Evolutionary conservation across 129 eudicot genomes (phyloP).

Genomic region (Pseudognaphalium luteoalbum): DNA sequence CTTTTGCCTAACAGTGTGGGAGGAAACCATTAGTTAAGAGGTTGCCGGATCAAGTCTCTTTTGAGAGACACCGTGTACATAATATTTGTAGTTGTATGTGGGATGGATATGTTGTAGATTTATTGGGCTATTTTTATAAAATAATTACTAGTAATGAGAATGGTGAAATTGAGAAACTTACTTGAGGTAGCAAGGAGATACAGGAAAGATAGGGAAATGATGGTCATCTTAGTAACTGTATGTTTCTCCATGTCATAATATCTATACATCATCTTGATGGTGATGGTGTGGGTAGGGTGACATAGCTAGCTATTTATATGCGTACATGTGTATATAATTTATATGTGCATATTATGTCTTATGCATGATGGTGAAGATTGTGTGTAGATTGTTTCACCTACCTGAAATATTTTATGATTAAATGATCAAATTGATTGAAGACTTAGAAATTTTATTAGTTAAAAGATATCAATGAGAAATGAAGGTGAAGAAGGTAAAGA

Average conservation of each 20-base stretch:
- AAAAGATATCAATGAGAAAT: constrained; percentile 20
- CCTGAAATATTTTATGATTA: constrained; percentile 25
- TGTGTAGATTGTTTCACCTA: constrained; percentile 28
- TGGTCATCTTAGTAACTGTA: neutral
- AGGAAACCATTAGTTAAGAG: neutral
- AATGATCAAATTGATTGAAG: constrained; percentile 34
- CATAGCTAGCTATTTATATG: neutral
- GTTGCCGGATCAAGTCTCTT: neutral
- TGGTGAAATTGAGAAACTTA: constrained; percentile 23
- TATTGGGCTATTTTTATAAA: no score
- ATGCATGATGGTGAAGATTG: constrained; percentile 30
- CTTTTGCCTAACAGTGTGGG: neutral
- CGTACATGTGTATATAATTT: neutral
- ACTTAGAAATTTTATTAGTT: constrained; percentile 30
- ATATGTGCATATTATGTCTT: neutral
- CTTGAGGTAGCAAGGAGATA: constrained; percentile 43
- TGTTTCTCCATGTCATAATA: constrained; percentile 24
- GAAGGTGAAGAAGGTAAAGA: constrained; percentile 37
- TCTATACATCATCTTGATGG: constrained; percentile 14
- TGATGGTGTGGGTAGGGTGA: constrained; percentile 23
- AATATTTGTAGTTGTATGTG: no score
- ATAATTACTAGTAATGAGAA: neutral
- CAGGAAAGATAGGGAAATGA: constrained; percentile 37
- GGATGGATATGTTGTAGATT: no score
- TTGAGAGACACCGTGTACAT: no score